Conservation (phyloP, 768 basidiomycete genomes). For the Cystobasidium tubakii region DNA sequence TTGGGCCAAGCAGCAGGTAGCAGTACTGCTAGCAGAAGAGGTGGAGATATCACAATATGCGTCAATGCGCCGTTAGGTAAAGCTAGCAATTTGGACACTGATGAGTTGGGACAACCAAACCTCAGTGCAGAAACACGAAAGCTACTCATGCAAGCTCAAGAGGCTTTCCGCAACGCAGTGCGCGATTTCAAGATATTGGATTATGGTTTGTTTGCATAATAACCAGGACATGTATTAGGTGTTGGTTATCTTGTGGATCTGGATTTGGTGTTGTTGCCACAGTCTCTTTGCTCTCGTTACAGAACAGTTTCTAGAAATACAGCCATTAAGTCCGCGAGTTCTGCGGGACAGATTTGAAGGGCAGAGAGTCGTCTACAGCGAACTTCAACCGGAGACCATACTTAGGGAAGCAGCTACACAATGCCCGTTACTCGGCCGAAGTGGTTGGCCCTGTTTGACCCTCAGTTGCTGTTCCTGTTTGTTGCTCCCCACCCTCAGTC, state of each 20-base stretch:
- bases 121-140: conserved; percentile 18
- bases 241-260: background rate
- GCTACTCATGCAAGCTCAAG: conserved; percentile 3
- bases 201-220: conserved; percentile 37
- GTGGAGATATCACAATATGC: conserved; percentile 25
- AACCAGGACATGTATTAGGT: background rate
- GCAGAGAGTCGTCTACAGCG: too few relatives aligned
- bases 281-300: background rate
- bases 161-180: conserved; percentile 29
- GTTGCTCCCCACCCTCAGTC: background rate
- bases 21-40: background rate
- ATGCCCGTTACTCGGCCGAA: background rate
- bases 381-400: too few relatives aligned
- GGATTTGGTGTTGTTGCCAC: background rate
- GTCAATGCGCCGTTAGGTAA: conserved; percentile 36
- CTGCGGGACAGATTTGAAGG: too few relatives aligned
- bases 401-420: too few relatives aligned
- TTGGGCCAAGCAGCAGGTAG: background rate
- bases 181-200: conserved; percentile 28
- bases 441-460: background rate
- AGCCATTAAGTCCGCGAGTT: too few relatives aligned
- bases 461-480: background rate
- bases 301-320: background rate
- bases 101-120: background rate
- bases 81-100: background rate